These are phyloP conservation scores for Raphanus sativus DNA, from an alignment of 345 rosid genomes.

Conservation along the genomic window DNA sequence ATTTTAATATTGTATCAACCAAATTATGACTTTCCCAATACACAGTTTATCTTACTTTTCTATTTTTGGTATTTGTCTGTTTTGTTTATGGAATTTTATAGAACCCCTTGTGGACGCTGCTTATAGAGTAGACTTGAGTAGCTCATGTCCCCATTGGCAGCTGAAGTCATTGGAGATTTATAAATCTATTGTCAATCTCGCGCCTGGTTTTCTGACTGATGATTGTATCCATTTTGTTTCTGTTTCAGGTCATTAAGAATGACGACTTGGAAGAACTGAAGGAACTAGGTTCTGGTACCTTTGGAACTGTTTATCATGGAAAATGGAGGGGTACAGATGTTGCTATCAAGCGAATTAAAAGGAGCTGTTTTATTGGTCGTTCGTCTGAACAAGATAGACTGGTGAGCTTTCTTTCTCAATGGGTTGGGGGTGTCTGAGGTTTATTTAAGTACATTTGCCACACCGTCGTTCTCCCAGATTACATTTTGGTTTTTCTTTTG, in stretches of 20 bases:
- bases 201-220: not conserved
- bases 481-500: conserved; percentile 17
- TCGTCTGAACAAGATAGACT: conserved; percentile 94
- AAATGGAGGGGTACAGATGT: conserved; percentile 99
- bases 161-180: conserved; percentile 2
- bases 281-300: conserved; percentile 97
- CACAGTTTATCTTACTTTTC: not conserved
- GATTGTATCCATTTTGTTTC: conserved; percentile 16
- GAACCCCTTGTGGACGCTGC: conserved; percentile 1
- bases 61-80: conserved; percentile 5
- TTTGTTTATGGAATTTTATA: not conserved
- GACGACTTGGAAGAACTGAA: conserved; percentile 96
- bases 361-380: conserved; percentile 90
- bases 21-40: conserved; percentile 17
- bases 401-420: conserved; percentile 46
- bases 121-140: conserved; percentile 14
- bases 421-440: conserved; percentile 5
- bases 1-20: conserved; percentile 17
- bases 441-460: not conserved
- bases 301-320: conserved; percentile 99
- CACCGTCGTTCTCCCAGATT: conserved; percentile 3
- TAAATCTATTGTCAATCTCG: not conserved
- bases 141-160: conserved; percentile 2
- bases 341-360: conserved; percentile 90
- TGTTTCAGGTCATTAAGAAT: conserved; percentile 70